phyloP scores from a whole-genome alignment of 2,329 filamentous ascomycete genomes.

The Stagonosporopsis chrysanthemi region DNA sequence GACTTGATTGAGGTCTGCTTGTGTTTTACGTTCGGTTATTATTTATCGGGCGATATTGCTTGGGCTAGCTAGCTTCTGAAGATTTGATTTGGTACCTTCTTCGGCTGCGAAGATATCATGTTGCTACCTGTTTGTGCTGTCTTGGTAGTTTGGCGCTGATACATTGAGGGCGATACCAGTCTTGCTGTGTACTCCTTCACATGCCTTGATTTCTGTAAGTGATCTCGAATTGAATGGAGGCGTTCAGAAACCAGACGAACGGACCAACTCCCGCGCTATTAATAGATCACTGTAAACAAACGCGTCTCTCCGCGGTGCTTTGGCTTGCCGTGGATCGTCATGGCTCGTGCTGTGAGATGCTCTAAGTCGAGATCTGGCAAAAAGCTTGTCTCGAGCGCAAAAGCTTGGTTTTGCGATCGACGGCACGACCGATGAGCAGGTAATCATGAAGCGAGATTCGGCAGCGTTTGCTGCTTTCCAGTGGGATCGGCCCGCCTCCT shows the following conservation, averaged over 20 bases:
- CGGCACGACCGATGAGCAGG: neutral
- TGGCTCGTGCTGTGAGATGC: constrained; percentile 12
- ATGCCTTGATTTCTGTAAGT: neutral
- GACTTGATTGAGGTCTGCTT: neutral
- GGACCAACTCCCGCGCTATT: too few species aligned
- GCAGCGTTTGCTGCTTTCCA: neutral
- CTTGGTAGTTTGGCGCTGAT: too few species aligned
- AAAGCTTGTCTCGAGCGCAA: constrained; percentile 17
- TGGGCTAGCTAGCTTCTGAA: neutral
- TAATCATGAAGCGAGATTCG: neutral
- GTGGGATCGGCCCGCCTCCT: neutral
- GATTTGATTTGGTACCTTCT: neutral
- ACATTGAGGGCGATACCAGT: too few species aligned
- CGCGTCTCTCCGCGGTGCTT: neutral
- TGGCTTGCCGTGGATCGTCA: constrained; percentile 10
- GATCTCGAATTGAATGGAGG: neutral
- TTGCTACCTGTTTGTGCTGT: too few species aligned
- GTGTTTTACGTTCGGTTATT: too few species aligned
- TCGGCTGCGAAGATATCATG: too few species aligned
- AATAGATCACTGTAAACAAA: too few species aligned
- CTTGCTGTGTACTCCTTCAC: too few species aligned
- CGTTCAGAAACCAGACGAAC: too few species aligned
- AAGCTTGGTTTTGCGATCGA: constrained; percentile 9
- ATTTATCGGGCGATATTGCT: too few species aligned
- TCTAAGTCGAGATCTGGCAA: constrained; percentile 14